These are phyloP conservation scores for Hypoxylon cercidicola DNA, from an alignment of 495 filamentous ascomycete genomes.

Conservation along the genomic window DNA sequence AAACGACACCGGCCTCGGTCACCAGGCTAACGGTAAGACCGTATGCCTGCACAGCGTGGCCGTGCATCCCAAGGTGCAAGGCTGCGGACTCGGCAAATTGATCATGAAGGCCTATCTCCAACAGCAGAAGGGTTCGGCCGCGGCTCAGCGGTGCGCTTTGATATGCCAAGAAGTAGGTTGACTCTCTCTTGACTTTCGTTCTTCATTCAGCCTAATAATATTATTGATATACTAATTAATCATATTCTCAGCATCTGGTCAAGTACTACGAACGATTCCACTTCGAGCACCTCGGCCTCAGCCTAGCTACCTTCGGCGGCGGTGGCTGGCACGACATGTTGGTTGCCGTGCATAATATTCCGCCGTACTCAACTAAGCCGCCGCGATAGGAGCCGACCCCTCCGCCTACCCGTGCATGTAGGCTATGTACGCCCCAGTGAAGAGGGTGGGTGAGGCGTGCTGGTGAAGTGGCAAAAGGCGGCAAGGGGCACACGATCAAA, in stretches of 20 bases:
- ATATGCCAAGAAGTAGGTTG: conserved; percentile 74
- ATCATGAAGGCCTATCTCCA: conserved; percentile 81
- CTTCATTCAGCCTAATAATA: neutral
- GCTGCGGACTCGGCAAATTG: conserved; percentile 77
- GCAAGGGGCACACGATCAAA: too few species aligned
- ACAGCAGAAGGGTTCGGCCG: conserved; percentile 65
- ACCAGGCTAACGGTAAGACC: conserved; percentile 77
- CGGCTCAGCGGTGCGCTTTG: conserved; percentile 78
- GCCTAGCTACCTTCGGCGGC: conserved; percentile 73
- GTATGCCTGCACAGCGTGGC: conserved; percentile 85
- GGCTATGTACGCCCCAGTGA: too few species aligned
- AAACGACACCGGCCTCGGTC: conserved; percentile 53
- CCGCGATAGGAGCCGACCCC: too few species aligned
- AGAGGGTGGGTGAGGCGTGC: neutral
- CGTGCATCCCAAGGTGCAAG: conserved; percentile 78
- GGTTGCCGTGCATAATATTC: conserved; percentile 5
- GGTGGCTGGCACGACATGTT: conserved; percentile 85
- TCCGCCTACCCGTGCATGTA: too few species aligned
- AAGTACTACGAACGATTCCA: conserved; percentile 81
- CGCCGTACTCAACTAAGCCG: conserved; percentile 7
- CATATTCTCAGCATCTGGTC: conserved; percentile 63
- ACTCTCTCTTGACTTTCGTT: neutral
- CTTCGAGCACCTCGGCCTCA: conserved; percentile 74
- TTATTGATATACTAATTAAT: conserved; percentile 23
- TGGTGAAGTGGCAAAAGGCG: neutral